Evolutionary conservation across 2,329 filamentous ascomycete species (phyloP), one percentile per base, ranked within the genome.

Genomic region (Leptographium procerum): DNA sequence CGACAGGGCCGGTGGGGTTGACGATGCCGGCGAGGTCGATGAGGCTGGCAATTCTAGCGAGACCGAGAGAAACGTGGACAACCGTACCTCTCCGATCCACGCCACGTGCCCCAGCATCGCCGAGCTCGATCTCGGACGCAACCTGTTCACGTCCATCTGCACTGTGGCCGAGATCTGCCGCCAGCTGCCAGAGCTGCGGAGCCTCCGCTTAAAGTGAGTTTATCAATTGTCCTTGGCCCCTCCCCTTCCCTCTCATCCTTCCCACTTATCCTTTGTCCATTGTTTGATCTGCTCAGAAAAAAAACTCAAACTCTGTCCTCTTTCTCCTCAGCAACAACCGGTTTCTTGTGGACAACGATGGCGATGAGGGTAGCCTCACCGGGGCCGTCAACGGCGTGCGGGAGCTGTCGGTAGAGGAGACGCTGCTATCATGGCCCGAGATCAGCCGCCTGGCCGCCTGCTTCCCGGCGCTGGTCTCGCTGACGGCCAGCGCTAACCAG

Each of bases 121-220:
- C 1, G 89, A 96, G 67, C 75, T 97, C 52, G 91, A 96, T 68
- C 70, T 99, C 48, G 91, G 91, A 67, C 82, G 89, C 55, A 97
- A 95, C 69, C 70, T 96, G 36, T 84, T 97, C 65, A 83, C 85
- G 58, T 73, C 73, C 13, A 81, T 91, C 69, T 73, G 73, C 2
- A 82, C 88, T 28, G 78, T 96, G 11, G 78, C 83, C 22, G 76
- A 80, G 2, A 87, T 97, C 45, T 94, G 89, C 68, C 74, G 73
- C 8, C 81, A 87, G 62, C 74, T 97, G 40, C 77, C 79, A n/a
- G 75, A 76, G 24, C 69, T 97, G 62, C 81, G 75, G 59, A 82
- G 74, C 55, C 69, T 96, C 64, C 84, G 84, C 62, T 72, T 92
- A 40, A 89, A 88, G 89, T 91, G 73, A 66, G 83, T 68, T 22